These are phyloP conservation scores for Phycomyces blakesleeanus DNA, from an alignment of 192 early-diverging fungal genomes.

Conservation along the genomic window DNA sequence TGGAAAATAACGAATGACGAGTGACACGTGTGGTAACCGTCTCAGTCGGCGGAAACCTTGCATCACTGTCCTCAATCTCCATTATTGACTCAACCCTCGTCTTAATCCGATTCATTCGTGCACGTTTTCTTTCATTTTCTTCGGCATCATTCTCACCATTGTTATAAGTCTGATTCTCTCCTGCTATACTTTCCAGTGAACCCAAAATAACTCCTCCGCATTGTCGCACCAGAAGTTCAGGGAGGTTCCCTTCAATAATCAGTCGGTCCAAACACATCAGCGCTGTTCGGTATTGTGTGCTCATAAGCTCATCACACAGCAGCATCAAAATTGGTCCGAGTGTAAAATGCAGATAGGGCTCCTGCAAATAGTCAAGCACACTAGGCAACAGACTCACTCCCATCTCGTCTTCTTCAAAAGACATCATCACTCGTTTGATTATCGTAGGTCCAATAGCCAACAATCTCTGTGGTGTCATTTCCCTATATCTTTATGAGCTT, in stretches of 20 bases:
- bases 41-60: slow-evolving; percentile 1
- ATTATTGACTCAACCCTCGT: background rate
- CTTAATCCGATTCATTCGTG: background rate
- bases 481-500: too few relatives aligned
- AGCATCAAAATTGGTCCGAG: slow-evolving; percentile 16
- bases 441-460: slow-evolving; percentile 25
- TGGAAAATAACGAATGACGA: slow-evolving; percentile 19
- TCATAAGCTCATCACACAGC: slow-evolving; percentile 30
- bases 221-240: slow-evolving; percentile 4
- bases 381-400: slow-evolving; percentile 16
- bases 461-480: slow-evolving; percentile 19
- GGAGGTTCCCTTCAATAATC: slow-evolving; percentile 1
- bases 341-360: slow-evolving; percentile 27
- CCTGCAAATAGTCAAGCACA: slow-evolving; percentile 27
- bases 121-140: background rate
- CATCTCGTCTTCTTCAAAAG: slow-evolving; percentile 23
- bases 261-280: slow-evolving; percentile 11
- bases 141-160: background rate
- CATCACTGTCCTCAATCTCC: background rate
- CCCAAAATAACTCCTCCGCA: slow-evolving; percentile 10
- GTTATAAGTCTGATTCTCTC: background rate
- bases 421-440: slow-evolving; percentile 19
- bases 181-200: slow-evolving; percentile 9
- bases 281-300: background rate
- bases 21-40: slow-evolving; percentile 15